Evolutionary conservation across 75 land plant species (phyloP), one percentile per base, ranked within the genome.

Genomic region (Picea sitchensis): DNA sequence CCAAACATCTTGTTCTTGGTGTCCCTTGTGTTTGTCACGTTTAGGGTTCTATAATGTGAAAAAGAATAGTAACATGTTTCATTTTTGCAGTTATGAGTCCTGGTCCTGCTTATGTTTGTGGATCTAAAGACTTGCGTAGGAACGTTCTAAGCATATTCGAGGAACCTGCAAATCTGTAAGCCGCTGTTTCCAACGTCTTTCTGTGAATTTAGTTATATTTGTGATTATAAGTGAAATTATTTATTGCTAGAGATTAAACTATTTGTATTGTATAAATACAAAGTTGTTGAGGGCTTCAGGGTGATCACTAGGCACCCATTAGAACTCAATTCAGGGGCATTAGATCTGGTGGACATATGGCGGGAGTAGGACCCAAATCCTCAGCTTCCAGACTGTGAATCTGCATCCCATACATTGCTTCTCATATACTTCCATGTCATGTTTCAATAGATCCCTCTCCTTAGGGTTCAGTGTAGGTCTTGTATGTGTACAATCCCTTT

Each of bases 401-500:
- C 79, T 20, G 62, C 32, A 80, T 88, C 4, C 77, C 89, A 32
- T 56, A 64, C 71, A 63, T 77, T 23, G 85, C 90, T 32, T 81
- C 87, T 62, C 86, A 17, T 86, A n/a, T 90, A 81, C 82, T 85
- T 90, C 67, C 20, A 85, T 23, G 18, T 90, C 79, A 84, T 90
- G 34, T 63, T 88, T 72, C 69, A 88, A 47, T 90, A 90, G 77
- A 64, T 90, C 41, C 41, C 4, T 38, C 4, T 68, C 59, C 23
- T 21, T 87, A 96, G 98, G 78, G 75, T 90, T 14, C 88, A 90
- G 38, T 96, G 98, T 86, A 83, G 91, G 83, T 83, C 92, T 82
- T 94, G 98, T 4, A 79, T 86, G 75, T 96, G 98, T 79, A 82
- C 89, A 61, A 85, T 89, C 41, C 98, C 98, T 23, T 20, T 96